phyloP scores from a whole-genome alignment of 2,329 filamentous ascomycete genomes.

The Pseudogymnoascus sp. region DNA sequence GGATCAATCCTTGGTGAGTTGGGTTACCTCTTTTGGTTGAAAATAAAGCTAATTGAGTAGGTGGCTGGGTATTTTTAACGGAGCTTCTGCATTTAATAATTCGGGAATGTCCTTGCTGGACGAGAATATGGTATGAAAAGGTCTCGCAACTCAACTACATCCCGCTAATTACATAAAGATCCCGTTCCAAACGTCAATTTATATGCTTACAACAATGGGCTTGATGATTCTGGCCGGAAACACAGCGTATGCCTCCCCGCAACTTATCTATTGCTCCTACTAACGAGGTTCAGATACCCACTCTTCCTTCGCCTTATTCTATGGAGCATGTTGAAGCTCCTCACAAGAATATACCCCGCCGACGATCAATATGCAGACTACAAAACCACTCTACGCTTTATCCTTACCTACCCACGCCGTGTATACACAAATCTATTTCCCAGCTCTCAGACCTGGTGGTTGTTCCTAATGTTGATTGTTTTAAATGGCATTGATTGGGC shows the following conservation, averaged over 20 bases:
- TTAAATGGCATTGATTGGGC: slow-evolving; percentile 67
- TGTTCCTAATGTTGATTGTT: slow-evolving; percentile 75
- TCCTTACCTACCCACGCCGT: slow-evolving; percentile 88
- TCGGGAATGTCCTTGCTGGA: slow-evolving; percentile 65
- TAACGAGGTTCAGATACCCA: slow-evolving; percentile 92
- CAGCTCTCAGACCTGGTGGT: slow-evolving; percentile 85
- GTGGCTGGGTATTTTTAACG: slow-evolving; percentile 59
- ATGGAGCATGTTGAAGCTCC: slow-evolving; percentile 65
- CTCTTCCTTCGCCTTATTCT: slow-evolving; percentile 92
- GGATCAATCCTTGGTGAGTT: slow-evolving; percentile 59
- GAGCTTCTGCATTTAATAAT: slow-evolving; percentile 59
- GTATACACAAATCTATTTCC: slow-evolving; percentile 96
- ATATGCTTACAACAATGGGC: slow-evolving; percentile 73
- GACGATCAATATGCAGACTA: slow-evolving; percentile 50
- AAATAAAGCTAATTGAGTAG: slow-evolving; percentile 74
- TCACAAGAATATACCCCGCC: slow-evolving; percentile 62
- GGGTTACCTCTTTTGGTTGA: slow-evolving; percentile 71
- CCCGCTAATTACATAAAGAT: background rate
- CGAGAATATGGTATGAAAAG: slow-evolving; percentile 45
- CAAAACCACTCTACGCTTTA: slow-evolving; percentile 51
- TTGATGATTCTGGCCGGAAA: slow-evolving; percentile 86
- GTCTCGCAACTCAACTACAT: background rate
- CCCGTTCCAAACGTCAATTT: slow-evolving; percentile 42
- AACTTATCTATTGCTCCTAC: slow-evolving; percentile 78
- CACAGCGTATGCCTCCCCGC: slow-evolving; percentile 69